Percentiles rank a stretch among this genome's conserved stretches.
These are phyloP conservation scores for Camelina hispida DNA, from an alignment of 345 rosid genomes.

Conservation along the genomic window DNA sequence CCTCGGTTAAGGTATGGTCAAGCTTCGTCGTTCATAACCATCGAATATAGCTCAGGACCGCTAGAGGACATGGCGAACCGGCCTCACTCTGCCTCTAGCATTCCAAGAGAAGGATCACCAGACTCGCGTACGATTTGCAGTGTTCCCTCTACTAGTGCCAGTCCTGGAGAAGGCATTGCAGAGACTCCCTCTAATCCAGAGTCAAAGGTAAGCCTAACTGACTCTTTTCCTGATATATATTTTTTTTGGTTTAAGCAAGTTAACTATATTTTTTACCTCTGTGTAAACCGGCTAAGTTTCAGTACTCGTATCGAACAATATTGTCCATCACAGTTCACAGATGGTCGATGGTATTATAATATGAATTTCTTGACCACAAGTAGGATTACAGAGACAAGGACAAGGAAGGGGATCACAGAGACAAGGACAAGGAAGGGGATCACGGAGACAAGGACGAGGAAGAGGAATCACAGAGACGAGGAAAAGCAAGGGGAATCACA, in stretches of 20 bases:
- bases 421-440: too few relatives aligned
- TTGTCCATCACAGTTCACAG: too few relatives aligned
- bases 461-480: too few relatives aligned
- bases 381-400: too few relatives aligned
- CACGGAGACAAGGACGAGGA: too few relatives aligned
- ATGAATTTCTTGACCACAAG: too few relatives aligned
- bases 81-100: slow-evolving; percentile 63
- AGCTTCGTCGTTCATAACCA: slow-evolving; percentile 82
- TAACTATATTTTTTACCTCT: neutral
- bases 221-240: neutral
- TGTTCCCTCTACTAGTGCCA: slow-evolving; percentile 45
- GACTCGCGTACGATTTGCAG: slow-evolving; percentile 48
- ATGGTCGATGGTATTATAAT: too few relatives aligned
- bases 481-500: too few relatives aligned
- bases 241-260: neutral
- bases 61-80: slow-evolving; percentile 71
- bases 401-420: too few relatives aligned
- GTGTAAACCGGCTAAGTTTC: too few relatives aligned
- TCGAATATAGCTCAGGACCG: slow-evolving; percentile 95
- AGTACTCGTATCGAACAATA: too few relatives aligned
- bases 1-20: slow-evolving; percentile 79
- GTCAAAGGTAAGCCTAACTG: slow-evolving; percentile 57
- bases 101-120: slow-evolving; percentile 59
- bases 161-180: slow-evolving; percentile 45
- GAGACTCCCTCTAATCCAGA: slow-evolving; percentile 45